These are phyloP conservation scores for Silene vulgaris DNA, from an alignment of 179 eudicot genomes.

Conservation along the genomic window DNA sequence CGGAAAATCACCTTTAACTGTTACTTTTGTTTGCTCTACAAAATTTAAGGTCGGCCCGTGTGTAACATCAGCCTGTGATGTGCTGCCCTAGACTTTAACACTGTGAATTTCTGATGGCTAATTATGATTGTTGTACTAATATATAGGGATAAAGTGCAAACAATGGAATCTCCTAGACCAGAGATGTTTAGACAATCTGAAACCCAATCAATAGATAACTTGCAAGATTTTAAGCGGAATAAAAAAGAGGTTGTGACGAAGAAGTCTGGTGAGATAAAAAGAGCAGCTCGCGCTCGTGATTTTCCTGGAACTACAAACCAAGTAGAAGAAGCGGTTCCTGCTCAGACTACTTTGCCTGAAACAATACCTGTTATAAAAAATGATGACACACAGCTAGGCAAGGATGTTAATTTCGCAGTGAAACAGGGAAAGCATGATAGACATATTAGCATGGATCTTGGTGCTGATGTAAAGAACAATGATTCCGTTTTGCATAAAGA, in stretches of 20 bases:
- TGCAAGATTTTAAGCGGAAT: constrained; percentile 44
- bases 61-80: background rate
- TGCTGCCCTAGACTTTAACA: background rate
- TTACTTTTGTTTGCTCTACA: background rate
- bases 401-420: constrained; percentile 10
- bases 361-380: constrained; percentile 19
- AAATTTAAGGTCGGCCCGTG: background rate
- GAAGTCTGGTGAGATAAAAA: constrained; percentile 44
- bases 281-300: constrained; percentile 48
- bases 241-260: constrained; percentile 35
- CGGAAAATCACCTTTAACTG: background rate
- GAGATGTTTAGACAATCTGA: constrained; percentile 22
- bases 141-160: constrained; percentile 24
- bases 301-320: constrained; percentile 24
- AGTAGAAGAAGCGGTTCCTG: constrained; percentile 43
- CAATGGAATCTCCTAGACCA: constrained; percentile 15
- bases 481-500: constrained; percentile 16
- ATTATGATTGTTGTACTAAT: constrained; percentile 6
- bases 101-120: background rate
- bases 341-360: constrained; percentile 31
- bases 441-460: constrained; percentile 22
- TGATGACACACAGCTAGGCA: constrained; percentile 21
- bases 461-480: constrained; percentile 8
- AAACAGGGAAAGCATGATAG: constrained; percentile 22
- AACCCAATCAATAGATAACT: constrained; percentile 36